A percentile compares a stretch with the other conserved stretches of the same genome.
Evolutionary conservation across 2,329 filamentous ascomycete genomes (phyloP).

Genomic region (Botrytis cinerea): DNA sequence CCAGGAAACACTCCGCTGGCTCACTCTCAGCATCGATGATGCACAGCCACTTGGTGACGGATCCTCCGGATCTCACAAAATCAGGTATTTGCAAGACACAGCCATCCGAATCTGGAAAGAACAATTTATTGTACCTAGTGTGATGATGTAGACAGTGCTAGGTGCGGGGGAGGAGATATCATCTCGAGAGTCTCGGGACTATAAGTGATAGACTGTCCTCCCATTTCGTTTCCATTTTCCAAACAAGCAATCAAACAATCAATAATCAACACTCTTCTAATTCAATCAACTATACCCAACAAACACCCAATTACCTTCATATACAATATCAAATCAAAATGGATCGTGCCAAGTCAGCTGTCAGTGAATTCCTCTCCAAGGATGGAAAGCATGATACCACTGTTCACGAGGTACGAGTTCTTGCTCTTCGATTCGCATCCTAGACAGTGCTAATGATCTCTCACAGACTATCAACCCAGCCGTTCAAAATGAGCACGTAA

Average conservation of each 20-base stretch:
- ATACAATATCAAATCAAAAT: slow-evolving; percentile 44
- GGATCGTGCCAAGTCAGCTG: slow-evolving; percentile 65
- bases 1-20: background rate
- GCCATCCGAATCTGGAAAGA: background rate
- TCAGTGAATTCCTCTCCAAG: slow-evolving; percentile 60
- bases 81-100: background rate
- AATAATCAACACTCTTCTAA: background rate
- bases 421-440: background rate
- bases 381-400: slow-evolving; percentile 69
- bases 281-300: slow-evolving; percentile 2
- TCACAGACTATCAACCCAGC: slow-evolving; percentile 55
- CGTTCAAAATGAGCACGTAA: slow-evolving; percentile 61
- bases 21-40: slow-evolving; percentile 10
- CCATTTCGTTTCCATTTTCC: slow-evolving; percentile 10
- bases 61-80: slow-evolving; percentile 2
- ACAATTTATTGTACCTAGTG: background rate
- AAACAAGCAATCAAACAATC: background rate
- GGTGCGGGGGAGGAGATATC: background rate
- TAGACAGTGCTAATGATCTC: slow-evolving; percentile 17
- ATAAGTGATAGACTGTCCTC: slow-evolving; percentile 3
- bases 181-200: background rate
- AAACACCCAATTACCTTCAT: slow-evolving; percentile 10
- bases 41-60: slow-evolving; percentile 13
- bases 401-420: slow-evolving; percentile 56
- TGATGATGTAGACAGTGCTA: slow-evolving; percentile 13